Base-by-base conservation (phyloP, 1,139 yeast species). In the Sugiyamaella pinicola region DNA sequence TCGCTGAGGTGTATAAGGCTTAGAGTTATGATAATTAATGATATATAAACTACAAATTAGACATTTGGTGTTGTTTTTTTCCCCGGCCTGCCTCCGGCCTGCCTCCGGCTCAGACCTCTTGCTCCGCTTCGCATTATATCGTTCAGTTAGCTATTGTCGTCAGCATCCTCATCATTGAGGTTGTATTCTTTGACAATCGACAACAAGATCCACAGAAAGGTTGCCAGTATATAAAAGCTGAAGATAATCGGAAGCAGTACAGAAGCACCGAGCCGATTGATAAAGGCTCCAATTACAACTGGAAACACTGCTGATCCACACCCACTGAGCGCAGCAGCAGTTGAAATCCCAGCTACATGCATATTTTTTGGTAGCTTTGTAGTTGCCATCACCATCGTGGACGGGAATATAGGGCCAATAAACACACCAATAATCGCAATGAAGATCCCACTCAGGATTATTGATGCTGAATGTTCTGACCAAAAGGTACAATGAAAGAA, bases 381-480 rank as follows among this genome's bases (percentile, higher is more conserved):
- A 37, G 86, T 70, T 6, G 88, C 75, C 15, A 85, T 74, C n/a
- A 85, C 80, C 56, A 85, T 82, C 0, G 86, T 81, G 13, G 91
- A 83, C 1, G 95, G 89, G 69, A 84, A 87, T 9, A 87, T 72
- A 1, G 96, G 96, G 0, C 96, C 95, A 22, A 85, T 82, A 58
- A 82, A 81, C 34, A 80, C 72, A 0, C 95, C 96, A 35, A 82
- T 71, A 8, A 77, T 37, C 51, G 83, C 79, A 1, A 83, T 80
- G 24, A 62, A 56, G 24, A 60, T 49, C 15, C 62, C 62, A n/a
- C 56, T 37, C n/a, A 56, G 22, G 37, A 45, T 42, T 18, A 56
- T 46, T 8, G 52, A 22, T 15, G 37, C 49, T n/a, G 35, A 31
- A 2, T 28, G 17, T 7, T 29, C 33, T 8, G 57, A 53, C 62